Base-by-base conservation (phyloP, 2,329 filamentous ascomycete species). In the Pleomassaria siparia region DNA sequence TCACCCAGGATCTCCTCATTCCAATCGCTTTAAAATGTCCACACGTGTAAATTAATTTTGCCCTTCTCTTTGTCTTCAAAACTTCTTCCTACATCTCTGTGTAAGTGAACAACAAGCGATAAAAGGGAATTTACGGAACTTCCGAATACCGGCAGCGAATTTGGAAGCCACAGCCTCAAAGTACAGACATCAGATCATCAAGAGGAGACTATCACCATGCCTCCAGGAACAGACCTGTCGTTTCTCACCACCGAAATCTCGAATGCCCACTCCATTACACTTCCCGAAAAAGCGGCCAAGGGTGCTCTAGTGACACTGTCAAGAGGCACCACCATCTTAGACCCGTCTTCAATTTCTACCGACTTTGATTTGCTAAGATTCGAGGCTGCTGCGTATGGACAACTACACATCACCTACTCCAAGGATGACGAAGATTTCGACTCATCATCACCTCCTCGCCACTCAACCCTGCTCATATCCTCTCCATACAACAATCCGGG, bases 401-500 rank as follows among this genome's bases (percentile, higher is more conserved):
- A 71, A 53, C 50, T 67, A 8, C 32, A 49, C 35, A 21, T 30
- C 7, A 9, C 45, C 15, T 25, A 43, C 10, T 35, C 26, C 5
- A 24, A 42, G 29, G 20, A 43, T 44, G 30, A 35, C 7, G 3
- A 18, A 1, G 13, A 43, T 16, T 20, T 2, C 32, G n/a, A 32
- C 11, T 12, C 28, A 15, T 24, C 13, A 40, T 20, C 26, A 25
- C 33, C 18, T 16, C 11, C n/a, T 18, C 47, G n/a, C 8, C 35
- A 37, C 42, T 68, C 67, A 4, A 65, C 55, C 51, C 73, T 68
- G 59, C 72, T 94, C 36, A 75, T 87, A 32, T 80, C 85, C 52
- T 95, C 91, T 0, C 90, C 90, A 0, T 95, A 96, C 67, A 82
- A 83, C 9, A 82, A 85, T 33, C 69, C 75, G 22, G 76, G 80